Evolutionary conservation across 1,284 basidiomycete species (phyloP).

Genomic region (Flammula alnicola): DNA sequence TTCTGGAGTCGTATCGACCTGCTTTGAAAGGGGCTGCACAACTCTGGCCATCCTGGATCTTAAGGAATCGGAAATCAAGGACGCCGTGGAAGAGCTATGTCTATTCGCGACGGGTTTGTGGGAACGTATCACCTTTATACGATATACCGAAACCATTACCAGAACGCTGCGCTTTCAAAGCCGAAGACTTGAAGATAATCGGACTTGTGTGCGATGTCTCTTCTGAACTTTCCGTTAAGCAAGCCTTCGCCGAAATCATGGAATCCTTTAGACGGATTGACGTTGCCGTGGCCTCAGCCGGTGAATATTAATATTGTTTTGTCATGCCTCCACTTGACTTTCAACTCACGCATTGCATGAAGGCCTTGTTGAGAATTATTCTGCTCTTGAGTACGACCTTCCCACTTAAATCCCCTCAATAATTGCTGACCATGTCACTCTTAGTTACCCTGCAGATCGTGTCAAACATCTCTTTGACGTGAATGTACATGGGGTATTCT

Average conservation of each 20-base stretch:
- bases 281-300: constrained; percentile 87
- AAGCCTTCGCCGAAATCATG: constrained; percentile 70
- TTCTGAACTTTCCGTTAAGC: constrained; percentile 79
- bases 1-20: background rate
- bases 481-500: constrained; percentile 93
- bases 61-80: constrained; percentile 71
- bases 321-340: constrained; percentile 7
- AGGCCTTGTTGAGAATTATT: constrained; percentile 93
- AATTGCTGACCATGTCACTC: background rate
- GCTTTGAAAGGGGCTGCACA: constrained; percentile 70
- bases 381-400: constrained; percentile 78
- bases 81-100: constrained; percentile 77
- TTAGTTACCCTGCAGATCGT: constrained; percentile 82
- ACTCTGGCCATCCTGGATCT: constrained; percentile 86
- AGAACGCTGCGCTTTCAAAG: no score
- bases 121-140: no score
- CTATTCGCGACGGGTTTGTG: constrained; percentile 54
- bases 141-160: no score
- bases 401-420: background rate
- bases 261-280: constrained; percentile 85
- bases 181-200: constrained; percentile 69
- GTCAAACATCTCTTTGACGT: constrained; percentile 87
- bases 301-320: constrained; percentile 52
- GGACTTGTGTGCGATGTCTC: constrained; percentile 90
- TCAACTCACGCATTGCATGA: constrained; percentile 10